Conservation (phyloP, 1,284 basidiomycete genomes). For the Ustilago sp. region DNA sequence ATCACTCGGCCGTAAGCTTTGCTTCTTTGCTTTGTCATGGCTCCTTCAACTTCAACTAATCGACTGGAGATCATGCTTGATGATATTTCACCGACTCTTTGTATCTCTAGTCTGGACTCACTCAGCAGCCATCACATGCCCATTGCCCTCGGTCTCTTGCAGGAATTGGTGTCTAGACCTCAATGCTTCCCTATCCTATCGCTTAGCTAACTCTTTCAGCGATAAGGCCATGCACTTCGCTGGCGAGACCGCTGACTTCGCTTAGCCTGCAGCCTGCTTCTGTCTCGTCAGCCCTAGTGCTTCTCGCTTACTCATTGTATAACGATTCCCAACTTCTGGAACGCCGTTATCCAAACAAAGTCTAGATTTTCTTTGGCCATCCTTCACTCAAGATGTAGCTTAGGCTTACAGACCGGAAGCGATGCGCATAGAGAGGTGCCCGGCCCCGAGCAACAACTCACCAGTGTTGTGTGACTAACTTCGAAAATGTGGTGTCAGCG, state of each 20-base stretch:
- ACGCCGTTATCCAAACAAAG: background rate
- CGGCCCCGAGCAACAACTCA: background rate
- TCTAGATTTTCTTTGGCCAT: background rate
- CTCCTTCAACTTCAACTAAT: too few species aligned
- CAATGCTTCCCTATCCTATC: background rate
- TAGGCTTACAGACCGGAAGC: background rate
- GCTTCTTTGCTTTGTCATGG: too few species aligned
- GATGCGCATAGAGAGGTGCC: too few species aligned
- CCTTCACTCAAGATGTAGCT: background rate
- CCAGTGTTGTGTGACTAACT: background rate
- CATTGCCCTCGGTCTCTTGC: background rate
- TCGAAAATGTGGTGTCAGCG: background rate
- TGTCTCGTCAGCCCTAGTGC: background rate
- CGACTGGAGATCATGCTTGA: background rate
- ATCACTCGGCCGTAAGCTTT: too few species aligned
- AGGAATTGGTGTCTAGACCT: constrained; percentile 12
- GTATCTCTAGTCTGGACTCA: background rate
- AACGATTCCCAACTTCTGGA: background rate
- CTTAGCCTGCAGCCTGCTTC: background rate
- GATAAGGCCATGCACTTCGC: background rate
- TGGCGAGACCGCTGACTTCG: constrained; percentile 6
- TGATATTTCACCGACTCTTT: background rate
- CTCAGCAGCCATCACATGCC: background rate
- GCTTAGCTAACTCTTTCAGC: background rate
- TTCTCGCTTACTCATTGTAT: background rate